These are phyloP conservation scores for Claviceps pusilla DNA, from an alignment of 2,329 filamentous ascomycete genomes.

Conservation along the genomic window DNA sequence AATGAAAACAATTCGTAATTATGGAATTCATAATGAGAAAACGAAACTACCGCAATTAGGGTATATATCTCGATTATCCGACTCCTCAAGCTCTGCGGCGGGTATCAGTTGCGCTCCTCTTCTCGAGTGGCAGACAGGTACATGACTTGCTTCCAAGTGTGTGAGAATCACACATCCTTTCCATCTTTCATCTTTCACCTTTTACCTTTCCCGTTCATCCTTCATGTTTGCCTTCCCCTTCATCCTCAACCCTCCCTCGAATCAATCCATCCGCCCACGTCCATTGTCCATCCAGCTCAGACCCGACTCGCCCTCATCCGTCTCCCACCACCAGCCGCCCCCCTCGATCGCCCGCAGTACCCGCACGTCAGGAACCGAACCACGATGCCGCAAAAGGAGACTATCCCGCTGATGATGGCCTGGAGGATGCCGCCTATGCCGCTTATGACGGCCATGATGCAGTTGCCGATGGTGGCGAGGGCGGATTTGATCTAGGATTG, in stretches of 20 bases:
- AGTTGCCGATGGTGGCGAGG: constrained; percentile 49
- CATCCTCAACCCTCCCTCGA: not conserved
- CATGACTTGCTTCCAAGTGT: no score
- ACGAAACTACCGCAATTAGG: not conserved
- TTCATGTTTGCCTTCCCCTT: not conserved
- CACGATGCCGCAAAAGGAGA: constrained; percentile 49
- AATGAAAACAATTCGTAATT: not conserved
- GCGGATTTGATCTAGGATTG: constrained; percentile 36
- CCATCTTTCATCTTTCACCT: not conserved
- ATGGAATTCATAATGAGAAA: not conserved
- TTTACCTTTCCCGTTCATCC: no score
- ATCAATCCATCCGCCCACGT: not conserved
- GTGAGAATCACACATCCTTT: no score
- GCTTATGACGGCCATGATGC: constrained; percentile 53
- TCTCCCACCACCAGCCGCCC: constrained; percentile 4
- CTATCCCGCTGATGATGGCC: constrained; percentile 53
- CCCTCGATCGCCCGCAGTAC: constrained; percentile 15
- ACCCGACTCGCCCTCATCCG: constrained; percentile 12
- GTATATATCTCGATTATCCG: constrained; percentile 2
- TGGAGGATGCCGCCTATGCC: constrained; percentile 50
- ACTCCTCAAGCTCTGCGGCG: not conserved
- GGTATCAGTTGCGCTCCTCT: constrained; percentile 1
- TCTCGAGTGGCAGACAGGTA: no score
- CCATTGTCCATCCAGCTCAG: not conserved
- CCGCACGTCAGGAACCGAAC: constrained; percentile 50